Conservation (phyloP, 441 rosid species). For the Gossypium schwendimanii region DNA sequence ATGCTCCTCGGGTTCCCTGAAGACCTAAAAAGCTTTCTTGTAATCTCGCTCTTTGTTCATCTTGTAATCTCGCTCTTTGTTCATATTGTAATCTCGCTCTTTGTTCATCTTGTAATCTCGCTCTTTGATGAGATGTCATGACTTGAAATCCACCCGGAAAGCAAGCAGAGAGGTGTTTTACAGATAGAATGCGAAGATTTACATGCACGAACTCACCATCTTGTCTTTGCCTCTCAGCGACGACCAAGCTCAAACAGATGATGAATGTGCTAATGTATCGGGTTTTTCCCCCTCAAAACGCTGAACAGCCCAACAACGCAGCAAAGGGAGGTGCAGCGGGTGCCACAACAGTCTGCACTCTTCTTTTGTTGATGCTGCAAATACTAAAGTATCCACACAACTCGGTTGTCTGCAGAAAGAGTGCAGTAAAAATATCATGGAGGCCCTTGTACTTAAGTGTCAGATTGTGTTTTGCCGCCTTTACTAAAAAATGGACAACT, state of each 20-base stretch:
- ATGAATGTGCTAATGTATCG: neutral
- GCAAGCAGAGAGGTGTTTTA: neutral
- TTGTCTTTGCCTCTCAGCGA: neutral
- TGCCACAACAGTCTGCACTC: no score
- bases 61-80: no score
- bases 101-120: no score
- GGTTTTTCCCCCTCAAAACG: neutral
- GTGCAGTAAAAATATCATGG: no score
- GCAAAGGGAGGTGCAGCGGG: neutral
- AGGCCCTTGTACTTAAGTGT: no score
- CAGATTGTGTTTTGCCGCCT: no score
- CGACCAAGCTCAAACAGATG: neutral
- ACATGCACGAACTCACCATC: neutral
- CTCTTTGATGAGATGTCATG: neutral
- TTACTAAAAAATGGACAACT: no score
- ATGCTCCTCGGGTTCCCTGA: slow-evolving; percentile 52
- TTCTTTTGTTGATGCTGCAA: neutral
- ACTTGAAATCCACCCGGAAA: neutral
- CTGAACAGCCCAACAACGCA: no score
- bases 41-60: neutral
- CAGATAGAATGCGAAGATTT: neutral
- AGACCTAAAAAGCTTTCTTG: neutral
- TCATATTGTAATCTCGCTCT: no score
- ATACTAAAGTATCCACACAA: neutral
- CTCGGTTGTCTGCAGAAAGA: no score